Conservation (phyloP, 805 yeast species). For the Yamadazyma sp. region DNA sequence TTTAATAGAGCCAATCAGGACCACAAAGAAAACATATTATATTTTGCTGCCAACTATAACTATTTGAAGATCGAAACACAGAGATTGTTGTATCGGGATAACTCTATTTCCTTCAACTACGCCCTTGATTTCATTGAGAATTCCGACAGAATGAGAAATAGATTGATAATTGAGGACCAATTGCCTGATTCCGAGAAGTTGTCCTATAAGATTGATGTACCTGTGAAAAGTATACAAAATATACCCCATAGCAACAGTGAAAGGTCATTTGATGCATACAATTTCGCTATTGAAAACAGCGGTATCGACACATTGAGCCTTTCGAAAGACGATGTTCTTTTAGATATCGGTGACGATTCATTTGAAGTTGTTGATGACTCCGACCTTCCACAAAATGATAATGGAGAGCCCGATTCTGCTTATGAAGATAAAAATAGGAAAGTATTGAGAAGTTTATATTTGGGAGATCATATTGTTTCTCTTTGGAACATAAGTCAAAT, state of each 20-base stretch:
- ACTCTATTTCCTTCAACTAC: conserved; percentile 32
- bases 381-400: conserved; percentile 15
- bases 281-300: conserved; percentile 18
- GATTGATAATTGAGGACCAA: conserved; percentile 56
- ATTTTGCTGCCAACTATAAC: conserved; percentile 48
- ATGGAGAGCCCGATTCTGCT: conserved; percentile 28
- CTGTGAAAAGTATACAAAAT: conserved; percentile 21
- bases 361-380: conserved; percentile 48
- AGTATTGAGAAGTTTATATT: conserved; percentile 64
- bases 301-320: conserved; percentile 30
- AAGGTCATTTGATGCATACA: conserved; percentile 19
- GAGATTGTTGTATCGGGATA: conserved; percentile 32
- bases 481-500: conserved; percentile 76
- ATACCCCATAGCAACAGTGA: conserved; percentile 3
- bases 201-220: conserved; percentile 41
- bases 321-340: conserved; percentile 16
- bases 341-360: conserved; percentile 21
- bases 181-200: conserved; percentile 44
- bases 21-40: conserved; percentile 56
- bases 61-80: conserved; percentile 44
- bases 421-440: conserved; percentile 73
- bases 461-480: conserved; percentile 69
- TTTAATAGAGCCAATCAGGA: conserved; percentile 62
- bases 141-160: conserved; percentile 61
- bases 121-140: conserved; percentile 70